Percentiles rank a stretch among this genome's conserved stretches.
Evolutionary conservation across 1,284 basidiomycete genomes (phyloP).

Genomic region (Phlebopus sp.): DNA sequence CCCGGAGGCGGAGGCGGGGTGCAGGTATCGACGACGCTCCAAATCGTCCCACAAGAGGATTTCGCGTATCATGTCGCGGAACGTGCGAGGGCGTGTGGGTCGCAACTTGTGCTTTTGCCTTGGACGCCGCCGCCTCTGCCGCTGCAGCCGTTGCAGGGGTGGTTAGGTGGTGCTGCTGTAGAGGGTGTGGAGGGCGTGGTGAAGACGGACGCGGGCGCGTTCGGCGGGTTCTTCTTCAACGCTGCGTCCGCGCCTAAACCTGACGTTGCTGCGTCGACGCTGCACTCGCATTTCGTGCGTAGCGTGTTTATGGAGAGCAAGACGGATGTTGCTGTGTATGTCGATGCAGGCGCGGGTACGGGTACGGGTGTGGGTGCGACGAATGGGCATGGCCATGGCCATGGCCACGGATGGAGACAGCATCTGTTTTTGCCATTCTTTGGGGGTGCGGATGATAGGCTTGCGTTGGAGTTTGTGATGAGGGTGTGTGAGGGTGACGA

Average conservation of each 20-base stretch:
- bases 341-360: conserved; percentile 73
- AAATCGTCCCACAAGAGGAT: conserved; percentile 66
- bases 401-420: too few species aligned
- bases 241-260: conserved; percentile 21
- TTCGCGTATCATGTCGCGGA: conserved; percentile 67
- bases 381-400: too few species aligned
- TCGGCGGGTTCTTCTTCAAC: conserved; percentile 62
- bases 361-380: too few species aligned
- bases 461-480: conserved; percentile 79
- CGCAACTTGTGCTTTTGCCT: conserved; percentile 82
- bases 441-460: conserved; percentile 91
- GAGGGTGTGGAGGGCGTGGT: too few species aligned
- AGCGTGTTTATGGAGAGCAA: conserved; percentile 71
- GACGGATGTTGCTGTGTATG: conserved; percentile 78
- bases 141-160: too few species aligned
- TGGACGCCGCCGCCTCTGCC: conserved; percentile 58
- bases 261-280: conserved; percentile 40
- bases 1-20: too few species aligned
- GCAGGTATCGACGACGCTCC: conserved; percentile 64
- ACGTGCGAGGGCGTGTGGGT: conserved; percentile 56
- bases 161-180: too few species aligned
- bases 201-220: conserved; percentile 43
- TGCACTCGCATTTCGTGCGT: conserved; percentile 81
- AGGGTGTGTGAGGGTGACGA: conserved; percentile 70
- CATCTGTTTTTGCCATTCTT: conserved; percentile 91